These are phyloP conservation scores for Pluteus cervinus DNA, from an alignment of 768 basidiomycete genomes.

Conservation along the genomic window DNA sequence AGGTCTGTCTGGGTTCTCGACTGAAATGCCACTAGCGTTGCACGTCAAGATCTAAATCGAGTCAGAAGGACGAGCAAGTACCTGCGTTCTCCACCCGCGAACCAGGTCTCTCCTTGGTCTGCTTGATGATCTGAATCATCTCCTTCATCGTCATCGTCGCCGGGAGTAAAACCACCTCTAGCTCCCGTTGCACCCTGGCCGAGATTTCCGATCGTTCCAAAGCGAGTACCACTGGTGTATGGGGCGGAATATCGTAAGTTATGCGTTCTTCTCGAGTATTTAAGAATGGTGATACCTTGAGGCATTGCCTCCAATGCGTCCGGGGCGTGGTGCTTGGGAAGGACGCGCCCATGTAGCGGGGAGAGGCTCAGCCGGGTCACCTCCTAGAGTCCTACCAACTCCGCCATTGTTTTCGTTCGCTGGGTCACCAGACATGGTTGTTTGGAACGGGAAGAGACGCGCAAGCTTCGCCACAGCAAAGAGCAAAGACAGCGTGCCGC, in stretches of 20 bases:
- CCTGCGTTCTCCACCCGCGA: slow-evolving; percentile 96
- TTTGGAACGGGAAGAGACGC: slow-evolving; percentile 1
- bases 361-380: slow-evolving; percentile 40
- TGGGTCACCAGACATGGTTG: slow-evolving; percentile 32
- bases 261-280: neutral
- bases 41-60: slow-evolving; percentile 1
- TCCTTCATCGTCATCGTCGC: slow-evolving; percentile 40
- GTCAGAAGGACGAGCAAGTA: slow-evolving; percentile 16
- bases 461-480: too few species aligned
- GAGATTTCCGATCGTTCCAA: slow-evolving; percentile 23
- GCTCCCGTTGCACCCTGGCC: slow-evolving; percentile 13
- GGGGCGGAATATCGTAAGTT: neutral
- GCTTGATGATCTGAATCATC: slow-evolving; percentile 45
- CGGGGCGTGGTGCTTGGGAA: slow-evolving; percentile 33
- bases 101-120: slow-evolving; percentile 64
- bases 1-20: slow-evolving; percentile 74
- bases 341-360: slow-evolving; percentile 41
- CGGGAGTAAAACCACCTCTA: slow-evolving; percentile 7
- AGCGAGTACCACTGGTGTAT: slow-evolving; percentile 11
- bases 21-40: slow-evolving; percentile 67
- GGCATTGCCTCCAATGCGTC: slow-evolving; percentile 54
- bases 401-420: slow-evolving; percentile 19
- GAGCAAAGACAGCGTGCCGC: too few species aligned
- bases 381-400: slow-evolving; percentile 43
- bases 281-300: slow-evolving; percentile 18